A percentile compares a stretch with the other conserved stretches of the same genome.
phyloP scores from a whole-genome alignment of 2,329 filamentous ascomycete genomes.

The Hymenoscyphus scutula region DNA sequence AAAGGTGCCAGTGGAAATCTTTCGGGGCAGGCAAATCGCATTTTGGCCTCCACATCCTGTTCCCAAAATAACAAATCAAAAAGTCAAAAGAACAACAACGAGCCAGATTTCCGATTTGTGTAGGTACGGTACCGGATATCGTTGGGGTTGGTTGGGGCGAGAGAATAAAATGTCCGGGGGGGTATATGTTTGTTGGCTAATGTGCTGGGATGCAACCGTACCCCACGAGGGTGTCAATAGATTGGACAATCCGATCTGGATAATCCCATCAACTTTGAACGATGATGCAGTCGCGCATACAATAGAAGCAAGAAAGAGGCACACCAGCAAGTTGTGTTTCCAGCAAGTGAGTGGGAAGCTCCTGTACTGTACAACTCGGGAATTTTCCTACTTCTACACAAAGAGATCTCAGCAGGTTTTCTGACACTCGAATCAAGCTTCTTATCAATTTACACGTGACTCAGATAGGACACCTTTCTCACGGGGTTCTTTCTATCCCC shows the following conservation, averaged over 20 bases:
- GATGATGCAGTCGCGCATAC: constrained; percentile 10
- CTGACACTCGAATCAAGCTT: too few relatives aligned
- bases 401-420: too few relatives aligned
- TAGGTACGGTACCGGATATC: too few relatives aligned
- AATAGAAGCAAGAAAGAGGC: background rate
- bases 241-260: constrained; percentile 11
- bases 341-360: background rate
- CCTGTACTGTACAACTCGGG: background rate
- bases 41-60: constrained; percentile 25
- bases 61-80: background rate
- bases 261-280: background rate
- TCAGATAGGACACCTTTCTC: background rate
- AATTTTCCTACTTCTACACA: background rate
- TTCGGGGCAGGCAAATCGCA: constrained; percentile 23
- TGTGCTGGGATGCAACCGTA: background rate
- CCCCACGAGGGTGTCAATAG: constrained; percentile 1
- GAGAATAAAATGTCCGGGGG: too few relatives aligned
- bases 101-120: background rate
- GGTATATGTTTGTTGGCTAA: constrained; percentile 1
- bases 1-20: constrained; percentile 23
- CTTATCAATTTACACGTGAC: too few relatives aligned
- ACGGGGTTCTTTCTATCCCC: background rate
- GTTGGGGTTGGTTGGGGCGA: background rate
- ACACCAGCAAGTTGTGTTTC: background rate
- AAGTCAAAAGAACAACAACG: background rate